A percentile compares a stretch with the other conserved stretches of the same genome.
These are phyloP conservation scores for Salix viminalis DNA, from an alignment of 345 rosid species.

Conservation along the genomic window DNA sequence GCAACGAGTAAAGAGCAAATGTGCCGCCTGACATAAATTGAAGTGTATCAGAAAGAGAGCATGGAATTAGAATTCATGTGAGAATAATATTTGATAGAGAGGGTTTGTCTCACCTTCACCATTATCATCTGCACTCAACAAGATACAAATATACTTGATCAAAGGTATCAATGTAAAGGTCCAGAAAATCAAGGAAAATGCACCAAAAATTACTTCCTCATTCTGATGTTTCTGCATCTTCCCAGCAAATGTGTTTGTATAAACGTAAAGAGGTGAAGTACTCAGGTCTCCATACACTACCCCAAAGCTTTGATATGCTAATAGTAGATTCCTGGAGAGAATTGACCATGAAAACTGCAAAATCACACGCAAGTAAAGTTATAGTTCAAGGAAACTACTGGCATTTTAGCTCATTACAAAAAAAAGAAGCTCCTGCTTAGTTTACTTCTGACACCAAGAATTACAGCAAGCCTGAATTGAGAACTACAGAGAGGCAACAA, in stretches of 20 bases:
- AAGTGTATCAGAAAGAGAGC: constrained; percentile 15
- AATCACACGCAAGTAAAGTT: constrained; percentile 13
- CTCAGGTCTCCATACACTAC: constrained; percentile 82
- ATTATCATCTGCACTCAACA: constrained; percentile 72
- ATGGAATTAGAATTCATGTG: not conserved
- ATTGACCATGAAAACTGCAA: constrained; percentile 68
- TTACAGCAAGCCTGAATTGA: not conserved
- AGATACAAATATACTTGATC: constrained; percentile 57
- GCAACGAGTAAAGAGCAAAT: constrained; percentile 85
- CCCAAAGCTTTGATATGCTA: constrained; percentile 91
- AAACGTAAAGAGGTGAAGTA: constrained; percentile 92
- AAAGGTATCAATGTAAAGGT: constrained; percentile 74
- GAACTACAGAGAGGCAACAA: not conserved
- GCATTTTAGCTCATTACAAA: not conserved
- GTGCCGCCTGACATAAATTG: constrained; percentile 60
- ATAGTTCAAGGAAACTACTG: not conserved
- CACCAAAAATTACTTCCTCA: constrained; percentile 73
- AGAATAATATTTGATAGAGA: not conserved
- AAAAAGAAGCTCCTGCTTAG: not conserved
- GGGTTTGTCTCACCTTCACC: constrained; percentile 61
- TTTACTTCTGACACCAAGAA: not conserved
- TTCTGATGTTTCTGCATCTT: constrained; percentile 45
- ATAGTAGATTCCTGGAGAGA: constrained; percentile 55
- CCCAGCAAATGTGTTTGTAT: constrained; percentile 48
- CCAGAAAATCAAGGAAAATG: constrained; percentile 89